Base-by-base conservation (phyloP, 352 stramenopile species). In the Pythium grandisporangium region DNA sequence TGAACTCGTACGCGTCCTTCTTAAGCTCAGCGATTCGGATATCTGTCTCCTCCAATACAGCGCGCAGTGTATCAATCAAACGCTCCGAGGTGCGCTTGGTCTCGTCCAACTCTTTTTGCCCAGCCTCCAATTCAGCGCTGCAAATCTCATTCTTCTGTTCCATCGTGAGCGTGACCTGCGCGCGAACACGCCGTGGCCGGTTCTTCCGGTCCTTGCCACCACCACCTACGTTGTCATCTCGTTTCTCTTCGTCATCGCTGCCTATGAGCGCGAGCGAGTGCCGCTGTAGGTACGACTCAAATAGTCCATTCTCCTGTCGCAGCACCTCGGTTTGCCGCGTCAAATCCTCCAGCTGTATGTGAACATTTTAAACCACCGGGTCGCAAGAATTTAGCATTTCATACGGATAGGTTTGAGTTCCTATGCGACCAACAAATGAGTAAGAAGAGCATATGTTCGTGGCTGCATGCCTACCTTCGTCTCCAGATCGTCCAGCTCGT, bases 1-100 rank as follows among this genome's bases (percentile, higher is more conserved):
- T 97, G 63, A 98, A 98, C 58, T 98, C 91, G 59, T 97, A 97
- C 46, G 85, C 87, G 38, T 98, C 91, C 55, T 96, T 96, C 71
- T 97, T 97, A 41, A 97, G 68, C 59, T 98, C 91, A 6, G 80
- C 66, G 39, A 97, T 96, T 46, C 91, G 79, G 22, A 97, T 93
- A 42, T 97, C 88, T 12, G 90, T 96, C 61, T 97, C 87, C 42
- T 97, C 87, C 10, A 97, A 62, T 26, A 97, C 86, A 0, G 87
- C 86, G 4, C 78, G 80, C 16, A 97, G 63, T 20, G 88, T 97
- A 61, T 97, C 91, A 30, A 97, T 95, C n/a, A 97, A 67, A 35
- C 93, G 79, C 52, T 96, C 87, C 20, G 76, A 93, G 34, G 81
- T 94, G 39, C 72, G 63, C 50, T 93, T 93, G 33, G 83, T 92